Percentiles rank a stretch among this genome's conserved stretches.
Conservation (phyloP, 2,329 filamentous ascomycete genomes). For the Alternaria sp. region DNA sequence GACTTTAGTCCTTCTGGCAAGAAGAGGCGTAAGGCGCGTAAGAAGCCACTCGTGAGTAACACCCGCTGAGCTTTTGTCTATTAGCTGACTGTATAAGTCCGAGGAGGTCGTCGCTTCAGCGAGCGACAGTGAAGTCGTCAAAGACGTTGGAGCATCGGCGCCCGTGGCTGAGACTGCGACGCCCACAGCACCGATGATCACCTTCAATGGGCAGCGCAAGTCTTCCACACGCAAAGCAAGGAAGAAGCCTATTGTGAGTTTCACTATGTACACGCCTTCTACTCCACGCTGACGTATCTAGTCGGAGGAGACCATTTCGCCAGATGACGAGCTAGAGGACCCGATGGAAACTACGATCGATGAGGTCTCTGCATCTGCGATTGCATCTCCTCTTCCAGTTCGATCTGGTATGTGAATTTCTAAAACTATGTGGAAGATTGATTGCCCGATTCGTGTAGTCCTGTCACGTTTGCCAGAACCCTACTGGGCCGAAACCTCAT, state of each 20-base stretch:
- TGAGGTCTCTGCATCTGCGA: conserved; percentile 19
- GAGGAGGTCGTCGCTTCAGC: conserved; percentile 44
- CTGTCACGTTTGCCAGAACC: conserved; percentile 7
- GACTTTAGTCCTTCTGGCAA: conserved; percentile 36
- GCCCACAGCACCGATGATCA: conserved; percentile 19
- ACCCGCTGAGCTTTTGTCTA: not conserved
- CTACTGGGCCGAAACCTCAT: conserved; percentile 9
- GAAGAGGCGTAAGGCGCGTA: conserved; percentile 39
- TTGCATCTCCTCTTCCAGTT: conserved; percentile 34
- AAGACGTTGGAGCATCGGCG: conserved; percentile 21
- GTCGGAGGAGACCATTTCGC: conserved; percentile 43
- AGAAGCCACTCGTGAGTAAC: conserved; percentile 39
- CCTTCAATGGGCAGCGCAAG: conserved; percentile 36
- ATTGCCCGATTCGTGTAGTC: not conserved
- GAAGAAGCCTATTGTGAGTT: conserved; percentile 44
- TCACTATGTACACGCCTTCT: not conserved
- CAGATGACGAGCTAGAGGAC: conserved; percentile 42
- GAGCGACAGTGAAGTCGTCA: conserved; percentile 34
- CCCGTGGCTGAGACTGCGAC: conserved; percentile 17
- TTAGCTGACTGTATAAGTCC: conserved; percentile 34
- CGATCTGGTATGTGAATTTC: conserved; percentile 37
- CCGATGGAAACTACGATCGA: conserved; percentile 29
- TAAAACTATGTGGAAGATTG: not conserved
- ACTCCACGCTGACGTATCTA: conserved; percentile 17
- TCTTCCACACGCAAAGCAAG: conserved; percentile 36